These are phyloP conservation scores for Wakefieldia striispora DNA, from an alignment of 768 basidiomycete species.

Conservation along the genomic window DNA sequence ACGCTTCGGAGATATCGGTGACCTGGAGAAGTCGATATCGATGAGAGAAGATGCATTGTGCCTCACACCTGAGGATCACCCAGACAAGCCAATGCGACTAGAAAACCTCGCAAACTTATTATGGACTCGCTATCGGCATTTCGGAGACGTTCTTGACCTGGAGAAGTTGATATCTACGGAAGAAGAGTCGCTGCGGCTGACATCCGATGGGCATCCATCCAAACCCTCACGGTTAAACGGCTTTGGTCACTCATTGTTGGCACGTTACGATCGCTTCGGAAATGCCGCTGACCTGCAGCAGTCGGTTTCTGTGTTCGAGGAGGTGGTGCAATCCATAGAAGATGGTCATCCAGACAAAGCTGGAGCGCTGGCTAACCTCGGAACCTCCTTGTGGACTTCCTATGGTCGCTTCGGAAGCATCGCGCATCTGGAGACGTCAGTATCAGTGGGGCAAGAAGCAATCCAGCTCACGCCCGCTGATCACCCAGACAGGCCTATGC, in stretches of 20 bases:
- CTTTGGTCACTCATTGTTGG: neutral
- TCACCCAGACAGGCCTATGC: too few species aligned
- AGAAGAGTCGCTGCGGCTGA: slow-evolving; percentile 2
- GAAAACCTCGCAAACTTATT: too few species aligned
- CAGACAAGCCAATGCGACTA: too few species aligned
- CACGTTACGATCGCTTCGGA: neutral
- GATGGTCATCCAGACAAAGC: neutral
- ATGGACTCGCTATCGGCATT: too few species aligned
- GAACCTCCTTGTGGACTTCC: too few species aligned
- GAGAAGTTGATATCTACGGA: neutral
- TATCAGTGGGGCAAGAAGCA: too few species aligned
- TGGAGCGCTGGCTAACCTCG: neutral
- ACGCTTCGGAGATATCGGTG: too few species aligned
- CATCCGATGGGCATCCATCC: slow-evolving; percentile 3
- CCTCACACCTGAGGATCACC: too few species aligned
- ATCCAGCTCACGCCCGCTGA: too few species aligned
- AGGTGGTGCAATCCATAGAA: neutral
- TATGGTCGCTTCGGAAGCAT: neutral
- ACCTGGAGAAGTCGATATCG: too few species aligned
- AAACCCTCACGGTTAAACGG: neutral
- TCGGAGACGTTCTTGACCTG: neutral
- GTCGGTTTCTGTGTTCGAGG: neutral
- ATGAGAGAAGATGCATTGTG: too few species aligned
- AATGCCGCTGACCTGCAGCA: neutral
- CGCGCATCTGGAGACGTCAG: too few species aligned